Evolutionary conservation across 2,329 filamentous ascomycete genomes (phyloP), one percentile per base, ranked within the genome.

Genomic region (Neonectria ditissima): DNA sequence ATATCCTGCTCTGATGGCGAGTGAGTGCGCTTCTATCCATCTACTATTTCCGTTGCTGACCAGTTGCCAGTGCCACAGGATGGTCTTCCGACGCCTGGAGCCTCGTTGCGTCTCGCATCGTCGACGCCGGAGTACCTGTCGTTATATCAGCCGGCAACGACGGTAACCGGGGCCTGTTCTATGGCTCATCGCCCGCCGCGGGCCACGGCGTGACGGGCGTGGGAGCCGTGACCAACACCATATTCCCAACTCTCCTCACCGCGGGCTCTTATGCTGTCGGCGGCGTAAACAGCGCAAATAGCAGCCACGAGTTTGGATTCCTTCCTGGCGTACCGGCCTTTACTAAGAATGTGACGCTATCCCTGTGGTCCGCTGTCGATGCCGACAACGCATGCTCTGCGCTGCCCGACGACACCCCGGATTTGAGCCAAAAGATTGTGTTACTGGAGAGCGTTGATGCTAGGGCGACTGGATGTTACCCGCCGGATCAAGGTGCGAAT

Each of bases 61-160:
- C 82, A 2, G 85, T 83, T 5, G 81, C 85, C 45, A 83, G 83
- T 7, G 18, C 26, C 28, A 10, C 24, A 1, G 41, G 51, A 1
- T 60, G 57, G 57, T 20, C 57, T 16, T 22, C 24, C 5, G 57
- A 60, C 18, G 47, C 57, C 2, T 60, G 41, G 39, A 44, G n/a
- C 4, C 11, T 55, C 14, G 41, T 50, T 1, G 28, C 39, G 2
- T 26, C 28, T 1, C 9, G 58, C 1, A 56, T 61, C 13, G 58
- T 48, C 4, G 51, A 37, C 1, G 32, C 24, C 5, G 57, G 57
- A 16, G 57, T 60, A 7, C 43, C 57, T 0, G 20, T 53, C 13
- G 34, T 43, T 5, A 43, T 60, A 13, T 14, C 57, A 4, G 50
- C 57, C 16, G 58, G 51, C 1, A 61, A 61, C 24, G 16, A 18